Conservation (phyloP, 2,329 filamentous ascomycete species). For the Lojkania enalia region DNA sequence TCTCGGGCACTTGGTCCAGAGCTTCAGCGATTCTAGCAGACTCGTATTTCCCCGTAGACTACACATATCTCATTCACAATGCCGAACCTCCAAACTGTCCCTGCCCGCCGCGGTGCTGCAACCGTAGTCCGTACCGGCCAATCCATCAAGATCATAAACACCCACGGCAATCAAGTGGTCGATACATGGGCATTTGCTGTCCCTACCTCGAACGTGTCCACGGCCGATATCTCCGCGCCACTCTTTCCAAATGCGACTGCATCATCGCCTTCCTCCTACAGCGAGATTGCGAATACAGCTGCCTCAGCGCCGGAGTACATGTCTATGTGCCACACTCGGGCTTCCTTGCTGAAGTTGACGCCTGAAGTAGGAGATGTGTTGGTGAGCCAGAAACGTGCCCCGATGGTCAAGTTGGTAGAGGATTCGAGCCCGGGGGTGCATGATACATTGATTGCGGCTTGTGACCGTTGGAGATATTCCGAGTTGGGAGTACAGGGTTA, state of each 20-base stretch:
- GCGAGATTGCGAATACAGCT: constrained; percentile 27
- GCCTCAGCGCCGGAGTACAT: constrained; percentile 39
- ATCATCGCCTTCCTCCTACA: constrained; percentile 26
- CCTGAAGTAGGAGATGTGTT: constrained; percentile 35
- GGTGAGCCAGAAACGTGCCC: constrained; percentile 38
- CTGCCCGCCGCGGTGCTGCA: constrained; percentile 51
- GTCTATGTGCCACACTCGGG: constrained; percentile 43
- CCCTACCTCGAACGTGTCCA: constrained; percentile 22
- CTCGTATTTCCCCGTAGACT: too few relatives aligned
- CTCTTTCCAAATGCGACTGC: constrained; percentile 34
- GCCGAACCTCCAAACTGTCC: constrained; percentile 37
- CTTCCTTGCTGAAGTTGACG: constrained; percentile 31
- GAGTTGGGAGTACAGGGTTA: constrained; percentile 37
- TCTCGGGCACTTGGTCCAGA: too few relatives aligned
- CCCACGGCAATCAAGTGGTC: constrained; percentile 54
- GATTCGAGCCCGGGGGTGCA: constrained; percentile 40
- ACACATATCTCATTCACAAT: constrained; percentile 10
- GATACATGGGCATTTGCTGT: constrained; percentile 55
- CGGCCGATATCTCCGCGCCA: constrained; percentile 27
- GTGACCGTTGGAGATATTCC: constrained; percentile 41
- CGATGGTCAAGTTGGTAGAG: constrained; percentile 38
- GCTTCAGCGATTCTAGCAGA: too few relatives aligned
- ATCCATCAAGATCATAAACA: constrained; percentile 53
- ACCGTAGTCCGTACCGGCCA: constrained; percentile 44
- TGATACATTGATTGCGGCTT: constrained; percentile 42